These are phyloP conservation scores for Xylaria sp. DNA, from an alignment of 2,329 filamentous ascomycete species.

Conservation along the genomic window DNA sequence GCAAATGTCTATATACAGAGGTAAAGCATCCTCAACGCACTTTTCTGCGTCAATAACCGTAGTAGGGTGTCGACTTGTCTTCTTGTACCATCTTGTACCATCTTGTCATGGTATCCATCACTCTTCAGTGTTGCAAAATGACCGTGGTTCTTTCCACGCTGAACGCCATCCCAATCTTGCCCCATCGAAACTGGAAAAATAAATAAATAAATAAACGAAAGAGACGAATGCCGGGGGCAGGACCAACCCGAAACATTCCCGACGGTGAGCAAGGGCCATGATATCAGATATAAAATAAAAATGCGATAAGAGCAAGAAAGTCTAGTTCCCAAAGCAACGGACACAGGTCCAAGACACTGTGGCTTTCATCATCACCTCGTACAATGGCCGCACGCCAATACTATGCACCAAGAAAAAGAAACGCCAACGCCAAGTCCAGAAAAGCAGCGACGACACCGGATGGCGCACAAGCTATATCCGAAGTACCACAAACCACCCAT, in stretches of 20 bases:
- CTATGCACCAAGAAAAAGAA: conserved; percentile 35
- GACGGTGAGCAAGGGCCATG: conserved; percentile 5
- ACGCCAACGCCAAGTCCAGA: conserved; percentile 38
- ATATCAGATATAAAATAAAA: conserved; percentile 12
- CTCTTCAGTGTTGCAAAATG: conserved; percentile 15
- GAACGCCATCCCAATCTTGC: conserved; percentile 25
- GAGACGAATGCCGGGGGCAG: not conserved
- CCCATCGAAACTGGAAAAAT: conserved; percentile 16
- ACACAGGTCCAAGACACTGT: conserved; percentile 29
- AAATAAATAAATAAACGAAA: too few species aligned
- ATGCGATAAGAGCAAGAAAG: conserved; percentile 23
- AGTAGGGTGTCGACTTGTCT: conserved; percentile 10
- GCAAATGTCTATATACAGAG: conserved; percentile 26
- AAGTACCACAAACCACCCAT: conserved; percentile 21
- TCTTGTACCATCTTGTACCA: not conserved
- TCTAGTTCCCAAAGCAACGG: conserved; percentile 34
- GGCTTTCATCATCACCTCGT: conserved; percentile 40
- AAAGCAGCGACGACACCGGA: conserved; percentile 17
- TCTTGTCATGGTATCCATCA: conserved; percentile 17
- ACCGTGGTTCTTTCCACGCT: conserved; percentile 20
- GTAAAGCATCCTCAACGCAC: not conserved
- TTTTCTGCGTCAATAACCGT: conserved; percentile 7
- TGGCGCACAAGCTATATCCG: conserved; percentile 14
- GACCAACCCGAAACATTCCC: not conserved
- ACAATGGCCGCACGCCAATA: conserved; percentile 34